phyloP scores from a whole-genome alignment of 1,284 basidiomycete species.

The Cryptococcus deneoformans region DNA sequence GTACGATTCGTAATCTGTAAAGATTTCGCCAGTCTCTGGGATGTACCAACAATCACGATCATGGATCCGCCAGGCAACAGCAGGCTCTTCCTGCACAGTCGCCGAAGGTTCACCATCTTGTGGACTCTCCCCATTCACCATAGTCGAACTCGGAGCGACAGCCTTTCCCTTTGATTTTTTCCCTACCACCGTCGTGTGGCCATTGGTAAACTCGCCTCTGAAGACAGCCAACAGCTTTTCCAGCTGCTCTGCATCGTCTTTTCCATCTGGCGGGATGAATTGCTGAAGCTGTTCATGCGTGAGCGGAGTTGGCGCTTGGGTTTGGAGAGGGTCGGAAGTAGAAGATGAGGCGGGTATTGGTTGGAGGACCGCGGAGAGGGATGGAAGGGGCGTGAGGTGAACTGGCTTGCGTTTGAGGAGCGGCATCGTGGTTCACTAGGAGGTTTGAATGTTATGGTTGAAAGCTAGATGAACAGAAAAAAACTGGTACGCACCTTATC shows the following conservation, averaged over 20 bases:
- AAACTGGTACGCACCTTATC: no score
- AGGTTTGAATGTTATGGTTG: slow-evolving; percentile 1
- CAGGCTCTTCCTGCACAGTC: slow-evolving; percentile 4
- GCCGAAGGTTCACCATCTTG: not conserved
- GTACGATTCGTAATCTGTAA: slow-evolving; percentile 92
- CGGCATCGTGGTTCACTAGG: slow-evolving; percentile 60
- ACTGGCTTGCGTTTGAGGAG: slow-evolving; percentile 88
- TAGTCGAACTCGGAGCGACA: not conserved
- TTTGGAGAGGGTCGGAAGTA: slow-evolving; percentile 5
- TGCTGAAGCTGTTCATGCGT: not conserved
- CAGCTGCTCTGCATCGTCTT: slow-evolving; percentile 42
- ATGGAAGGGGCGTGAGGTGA: slow-evolving; percentile 60
- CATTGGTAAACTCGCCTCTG: slow-evolving; percentile 18
- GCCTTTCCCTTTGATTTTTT: slow-evolving; percentile 10
- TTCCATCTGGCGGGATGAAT: slow-evolving; percentile 30
- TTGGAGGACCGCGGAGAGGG: slow-evolving; percentile 56
- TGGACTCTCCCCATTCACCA: not conserved
- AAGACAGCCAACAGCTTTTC: slow-evolving; percentile 33
- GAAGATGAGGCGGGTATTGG: slow-evolving; percentile 49
- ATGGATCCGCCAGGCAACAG: slow-evolving; percentile 28
- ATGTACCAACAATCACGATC: slow-evolving; percentile 82
- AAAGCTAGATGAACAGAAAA: not conserved
- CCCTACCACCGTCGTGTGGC: not conserved
- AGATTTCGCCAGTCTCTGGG: slow-evolving; percentile 89
- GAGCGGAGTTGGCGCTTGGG: slow-evolving; percentile 4